Evolutionary conservation across 2,329 filamentous ascomycete genomes (phyloP), one percentile per base, ranked within the genome.

Genomic region (Aspergillus japonicus): DNA sequence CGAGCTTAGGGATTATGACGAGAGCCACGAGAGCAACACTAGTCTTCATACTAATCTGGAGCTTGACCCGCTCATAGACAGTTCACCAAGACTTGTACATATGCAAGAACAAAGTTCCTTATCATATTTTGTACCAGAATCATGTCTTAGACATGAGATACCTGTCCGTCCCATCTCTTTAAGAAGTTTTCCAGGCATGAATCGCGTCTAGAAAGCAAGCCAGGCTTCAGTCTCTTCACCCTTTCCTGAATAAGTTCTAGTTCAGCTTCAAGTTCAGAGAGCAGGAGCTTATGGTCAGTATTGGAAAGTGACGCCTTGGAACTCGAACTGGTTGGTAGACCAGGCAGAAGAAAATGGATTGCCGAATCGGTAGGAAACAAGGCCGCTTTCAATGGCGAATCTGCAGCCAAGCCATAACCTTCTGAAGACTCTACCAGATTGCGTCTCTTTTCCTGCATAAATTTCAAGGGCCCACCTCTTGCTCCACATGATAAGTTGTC

Each of bases 151-250:
- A 24, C 21, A 8, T 19, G 6, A 23, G 19, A 24, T 5, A 16
- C 48, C 31, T 19, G 23, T 26, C 47, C 71, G 16, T 57, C 29
- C 75, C 75, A 78, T 53, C 57, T 68, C 47, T 74, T 69, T 44
- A 77, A 57, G 54, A 78, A 74, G 42, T 53, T 69, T 14, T 71
- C 70, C 42, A 67, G 70, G 12, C 55, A 57, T 50, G 64, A 66
- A 57, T 77, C 72, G 26, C 70, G 67, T 42, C 70, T 69, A 58
- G 73, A 66, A 42, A 77, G 58, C 54, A 69, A 61, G 56, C 73
- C 71, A 59, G 73, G 49, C 50, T 77, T 65, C 26, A 78, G 64
- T n/a, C 64, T 64, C 56, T 74, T 66, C 23, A 76, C 61, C 1
- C 71, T 73, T 51, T 70, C 71, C 51, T 75, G 73, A 29, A 78